Base-by-base conservation (phyloP, 1,284 basidiomycete species). In the Bondarzewia mesenterica region DNA sequence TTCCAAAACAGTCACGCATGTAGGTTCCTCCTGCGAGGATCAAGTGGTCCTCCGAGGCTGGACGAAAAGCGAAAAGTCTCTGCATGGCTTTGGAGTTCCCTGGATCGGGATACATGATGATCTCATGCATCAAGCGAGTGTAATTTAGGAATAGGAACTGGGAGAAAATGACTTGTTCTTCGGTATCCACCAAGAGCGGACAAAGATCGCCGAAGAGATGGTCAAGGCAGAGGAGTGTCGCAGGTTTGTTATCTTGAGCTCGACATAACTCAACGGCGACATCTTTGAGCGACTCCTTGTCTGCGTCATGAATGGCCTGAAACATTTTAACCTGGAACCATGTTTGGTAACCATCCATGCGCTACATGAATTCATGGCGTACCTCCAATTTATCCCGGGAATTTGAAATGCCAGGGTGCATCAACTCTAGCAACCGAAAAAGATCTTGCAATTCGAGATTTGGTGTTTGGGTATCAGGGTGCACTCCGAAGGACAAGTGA, bases 141-240 rank as follows among this genome's bases (percentile, higher is more conserved):
- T 77, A 79, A 1, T 52, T 32, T 3, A 58, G 50, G 51, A 76
- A 75, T 16, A 58, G 54, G 46, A 18, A 78, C 58, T 14, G 12
- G 20, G 16, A 25, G 12, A 8, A 6, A 14, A 6, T 29, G 7
- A 20, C 15, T 29, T 43, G 12, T 22, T 22, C 15, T 26, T 16
- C n/a, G 5, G 42, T 43, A 27, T 5, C 23, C 25, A 43, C 6
- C 6, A 15, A 10, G 14, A 43, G 25, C 15, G 25, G n/a, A 15
- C 22, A 14, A 15, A 25, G 16, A 8, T 43, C 21, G 22, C 42
- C 21, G 12, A 43, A 12, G 15, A 29, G 15, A 29, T 43, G 42
- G 21, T 43, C 26, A 3, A 43, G 42, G 26, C 25, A 16, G 7
- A 43, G 42, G 7, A 43, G 15, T 16, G 42, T 25, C 7, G 22